A percentile compares a stretch with the other conserved stretches of the same genome.
phyloP scores from a whole-genome alignment of 768 basidiomycete genomes.

The Tylopilus intermedius region DNA sequence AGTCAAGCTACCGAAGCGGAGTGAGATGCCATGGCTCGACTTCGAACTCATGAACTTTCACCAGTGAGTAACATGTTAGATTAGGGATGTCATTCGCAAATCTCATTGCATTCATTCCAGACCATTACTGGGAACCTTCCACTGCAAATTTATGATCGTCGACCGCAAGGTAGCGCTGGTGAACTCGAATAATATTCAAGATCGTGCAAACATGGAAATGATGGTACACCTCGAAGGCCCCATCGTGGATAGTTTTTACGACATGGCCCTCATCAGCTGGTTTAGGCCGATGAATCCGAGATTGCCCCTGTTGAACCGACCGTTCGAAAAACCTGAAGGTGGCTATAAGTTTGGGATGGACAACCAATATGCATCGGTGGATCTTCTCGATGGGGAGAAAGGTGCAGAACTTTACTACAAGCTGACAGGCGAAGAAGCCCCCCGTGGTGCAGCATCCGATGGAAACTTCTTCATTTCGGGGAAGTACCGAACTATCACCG shows the following conservation, averaged over 20 bases:
- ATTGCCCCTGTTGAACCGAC: conserved; percentile 36
- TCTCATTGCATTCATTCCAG: conserved; percentile 16
- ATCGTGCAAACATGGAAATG: conserved; percentile 51
- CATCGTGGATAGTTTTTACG: conserved; percentile 65
- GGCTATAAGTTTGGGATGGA: conserved; percentile 38
- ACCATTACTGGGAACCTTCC: conserved; percentile 62
- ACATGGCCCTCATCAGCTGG: conserved; percentile 64
- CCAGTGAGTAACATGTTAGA: conserved; percentile 21
- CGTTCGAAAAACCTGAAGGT: conserved; percentile 27
- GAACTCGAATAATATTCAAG: conserved; percentile 67
- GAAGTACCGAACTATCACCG: conserved; percentile 35
- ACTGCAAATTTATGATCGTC: conserved; percentile 65
- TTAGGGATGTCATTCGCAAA: neutral
- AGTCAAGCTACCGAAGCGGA: conserved; percentile 47
- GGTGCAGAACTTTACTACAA: conserved; percentile 24
- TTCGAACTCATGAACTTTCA: conserved; percentile 59
- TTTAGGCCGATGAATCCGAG: conserved; percentile 43
- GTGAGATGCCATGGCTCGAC: conserved; percentile 56
- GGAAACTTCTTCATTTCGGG: conserved; percentile 27
- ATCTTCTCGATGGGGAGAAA: conserved; percentile 25
- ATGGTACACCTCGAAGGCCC: conserved; percentile 69
- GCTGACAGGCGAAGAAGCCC: conserved; percentile 12
- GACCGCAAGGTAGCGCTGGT: conserved; percentile 63
- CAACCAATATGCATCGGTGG: conserved; percentile 28
- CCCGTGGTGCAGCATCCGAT: conserved; percentile 5